Conservation (phyloP, 352 stramenopile species). For the Thalassiosira sp. region DNA sequence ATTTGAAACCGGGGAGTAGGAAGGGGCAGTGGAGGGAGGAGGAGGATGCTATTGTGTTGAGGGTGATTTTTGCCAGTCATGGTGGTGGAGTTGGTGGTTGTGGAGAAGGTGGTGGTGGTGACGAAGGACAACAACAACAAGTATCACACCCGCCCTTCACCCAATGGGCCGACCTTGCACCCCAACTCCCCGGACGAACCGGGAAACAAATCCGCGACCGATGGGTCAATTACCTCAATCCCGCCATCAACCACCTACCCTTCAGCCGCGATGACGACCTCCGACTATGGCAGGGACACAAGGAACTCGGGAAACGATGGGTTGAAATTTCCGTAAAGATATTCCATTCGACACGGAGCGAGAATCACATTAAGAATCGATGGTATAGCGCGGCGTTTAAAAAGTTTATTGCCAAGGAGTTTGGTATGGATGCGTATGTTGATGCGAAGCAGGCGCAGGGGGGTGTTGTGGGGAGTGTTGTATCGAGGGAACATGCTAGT, state of each 20-base stretch:
- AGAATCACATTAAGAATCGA: slow-evolving; percentile 84
- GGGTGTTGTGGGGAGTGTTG: neutral
- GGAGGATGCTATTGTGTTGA: slow-evolving; percentile 53
- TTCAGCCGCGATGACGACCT: slow-evolving; percentile 64
- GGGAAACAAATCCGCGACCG: slow-evolving; percentile 59
- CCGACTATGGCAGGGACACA: slow-evolving; percentile 73
- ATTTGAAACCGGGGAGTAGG: slow-evolving; percentile 48
- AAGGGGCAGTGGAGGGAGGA: slow-evolving; percentile 61
- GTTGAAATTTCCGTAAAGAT: slow-evolving; percentile 81
- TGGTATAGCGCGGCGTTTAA: slow-evolving; percentile 84
- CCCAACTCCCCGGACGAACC: slow-evolving; percentile 37
- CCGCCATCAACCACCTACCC: slow-evolving; percentile 55
- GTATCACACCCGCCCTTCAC: slow-evolving; percentile 51
- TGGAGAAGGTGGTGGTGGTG: no score
- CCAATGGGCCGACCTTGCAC: slow-evolving; percentile 52
- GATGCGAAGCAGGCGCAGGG: slow-evolving; percentile 21
- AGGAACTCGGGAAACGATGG: slow-evolving; percentile 78
- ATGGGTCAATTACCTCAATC: slow-evolving; percentile 61
- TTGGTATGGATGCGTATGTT: slow-evolving; percentile 74
- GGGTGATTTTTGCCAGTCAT: slow-evolving; percentile 17
- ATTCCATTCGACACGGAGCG: slow-evolving; percentile 74
- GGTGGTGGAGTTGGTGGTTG: neutral
- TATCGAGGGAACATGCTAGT: neutral
- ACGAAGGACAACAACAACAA: no score
- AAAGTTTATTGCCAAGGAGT: slow-evolving; percentile 83